phyloP scores from a whole-genome alignment of 495 filamentous ascomycete species.

The Xylaria sp. region DNA sequence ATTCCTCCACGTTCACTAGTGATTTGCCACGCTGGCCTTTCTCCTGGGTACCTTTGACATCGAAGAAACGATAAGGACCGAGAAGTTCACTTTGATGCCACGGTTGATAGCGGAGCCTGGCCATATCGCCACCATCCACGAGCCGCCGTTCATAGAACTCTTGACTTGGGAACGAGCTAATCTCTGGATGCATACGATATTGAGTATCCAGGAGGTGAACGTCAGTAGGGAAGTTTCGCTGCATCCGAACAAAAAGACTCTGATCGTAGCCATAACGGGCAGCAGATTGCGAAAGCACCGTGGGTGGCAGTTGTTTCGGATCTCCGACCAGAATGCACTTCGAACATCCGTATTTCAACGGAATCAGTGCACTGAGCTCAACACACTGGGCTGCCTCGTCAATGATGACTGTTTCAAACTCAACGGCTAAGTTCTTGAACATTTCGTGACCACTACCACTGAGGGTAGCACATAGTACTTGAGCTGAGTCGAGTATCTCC shows the following conservation, averaged over 20 bases:
- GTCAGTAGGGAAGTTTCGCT: conserved; percentile 83
- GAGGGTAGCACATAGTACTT: conserved; percentile 94
- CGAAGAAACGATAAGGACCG: conserved; percentile 96
- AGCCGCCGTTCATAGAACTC: conserved; percentile 92
- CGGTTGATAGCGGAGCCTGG: conserved; percentile 69
- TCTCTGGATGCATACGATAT: conserved; percentile 98
- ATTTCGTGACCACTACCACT: conserved; percentile 97
- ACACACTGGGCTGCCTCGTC: conserved; percentile 98
- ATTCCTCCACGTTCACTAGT: conserved; percentile 85
- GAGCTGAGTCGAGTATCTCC: conserved; percentile 84
- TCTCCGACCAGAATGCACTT: conserved; percentile 98
- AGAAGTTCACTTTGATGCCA: conserved; percentile 87
- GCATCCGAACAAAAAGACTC: conserved; percentile 98
- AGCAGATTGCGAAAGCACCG: conserved; percentile 91
- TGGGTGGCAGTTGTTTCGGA: conserved; percentile 95
- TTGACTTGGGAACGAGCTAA: conserved; percentile 84
- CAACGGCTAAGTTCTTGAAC: conserved; percentile 91
- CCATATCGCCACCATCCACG: conserved; percentile 85
- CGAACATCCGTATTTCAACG: conserved; percentile 94
- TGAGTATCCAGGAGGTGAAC: conserved; percentile 96
- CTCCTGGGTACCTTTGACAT: conserved; percentile 87
- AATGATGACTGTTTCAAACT: conserved; percentile 98
- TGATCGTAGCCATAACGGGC: conserved; percentile 95
- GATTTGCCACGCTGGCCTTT: conserved; percentile 81
- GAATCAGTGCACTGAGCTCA: conserved; percentile 94